Evolutionary conservation across 345 rosid genomes (phyloP).

Genomic region (Gossypium australe): DNA sequence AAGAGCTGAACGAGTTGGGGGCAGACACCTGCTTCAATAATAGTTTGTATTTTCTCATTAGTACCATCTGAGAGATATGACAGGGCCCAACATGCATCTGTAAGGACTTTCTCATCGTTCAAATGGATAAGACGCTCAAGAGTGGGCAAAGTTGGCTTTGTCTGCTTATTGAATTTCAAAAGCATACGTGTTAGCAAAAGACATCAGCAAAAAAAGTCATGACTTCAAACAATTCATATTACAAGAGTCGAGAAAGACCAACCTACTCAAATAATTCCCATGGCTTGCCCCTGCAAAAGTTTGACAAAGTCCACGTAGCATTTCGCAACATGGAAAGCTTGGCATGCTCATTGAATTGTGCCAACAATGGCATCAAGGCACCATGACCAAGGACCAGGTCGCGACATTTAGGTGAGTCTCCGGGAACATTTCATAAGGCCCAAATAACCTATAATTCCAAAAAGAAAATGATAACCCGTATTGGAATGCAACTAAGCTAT

Average conservation of each 20-base stretch:
- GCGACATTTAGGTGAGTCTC: constrained; percentile 71
- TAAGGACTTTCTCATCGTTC: constrained; percentile 67
- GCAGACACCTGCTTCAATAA: constrained; percentile 58
- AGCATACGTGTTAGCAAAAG: background rate
- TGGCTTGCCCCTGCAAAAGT: constrained; percentile 76
- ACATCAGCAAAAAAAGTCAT: background rate
- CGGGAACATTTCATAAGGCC: constrained; percentile 82
- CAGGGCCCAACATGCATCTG: constrained; percentile 78
- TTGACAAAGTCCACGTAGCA: constrained; percentile 73
- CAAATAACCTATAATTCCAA: constrained; percentile 51
- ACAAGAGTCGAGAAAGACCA: background rate
- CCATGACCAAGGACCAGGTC: constrained; percentile 53
- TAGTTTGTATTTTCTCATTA: constrained; percentile 71
- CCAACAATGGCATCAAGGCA: constrained; percentile 49
- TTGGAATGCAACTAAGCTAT: background rate
- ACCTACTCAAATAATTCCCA: constrained; percentile 67
- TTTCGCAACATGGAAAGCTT: constrained; percentile 64
- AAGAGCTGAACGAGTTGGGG: constrained; percentile 63
- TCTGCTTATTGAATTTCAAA: constrained; percentile 30
- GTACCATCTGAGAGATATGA: constrained; percentile 78
- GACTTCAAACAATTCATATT: background rate
- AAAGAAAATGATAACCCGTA: background rate
- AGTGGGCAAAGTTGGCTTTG: constrained; percentile 59
- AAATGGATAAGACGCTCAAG: constrained; percentile 64
- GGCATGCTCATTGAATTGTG: constrained; percentile 62